Evolutionary conservation across 495 filamentous ascomycete species (phyloP).

Genomic region (Achaetomiella virescens): DNA sequence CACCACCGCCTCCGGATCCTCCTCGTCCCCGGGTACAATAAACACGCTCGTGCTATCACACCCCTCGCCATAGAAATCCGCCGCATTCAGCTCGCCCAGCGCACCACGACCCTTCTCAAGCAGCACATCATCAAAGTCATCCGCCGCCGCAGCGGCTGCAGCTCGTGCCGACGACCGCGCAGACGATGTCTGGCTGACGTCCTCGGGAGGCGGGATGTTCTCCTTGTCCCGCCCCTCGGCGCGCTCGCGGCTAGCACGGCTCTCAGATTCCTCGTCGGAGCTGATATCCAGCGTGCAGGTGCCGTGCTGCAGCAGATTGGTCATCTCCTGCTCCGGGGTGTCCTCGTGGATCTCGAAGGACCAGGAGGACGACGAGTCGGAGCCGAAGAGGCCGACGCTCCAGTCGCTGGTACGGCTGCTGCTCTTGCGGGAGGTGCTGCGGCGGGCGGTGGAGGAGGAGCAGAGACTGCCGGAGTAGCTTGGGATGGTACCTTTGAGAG

Average conservation of each 20-base stretch:
- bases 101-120: constrained; percentile 55
- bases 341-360: constrained; percentile 95
- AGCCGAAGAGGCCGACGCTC: constrained; percentile 24
- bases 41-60: constrained; percentile 56
- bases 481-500: constrained; percentile 62
- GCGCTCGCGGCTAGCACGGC: constrained; percentile 45
- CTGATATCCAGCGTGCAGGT: constrained; percentile 81
- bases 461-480: constrained; percentile 39
- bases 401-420: constrained; percentile 8
- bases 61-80: constrained; percentile 67
- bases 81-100: constrained; percentile 61
- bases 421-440: constrained; percentile 8
- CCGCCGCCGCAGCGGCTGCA: constrained; percentile 12
- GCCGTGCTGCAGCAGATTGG: constrained; percentile 85
- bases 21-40: constrained; percentile 54
- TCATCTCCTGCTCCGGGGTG: constrained; percentile 77
- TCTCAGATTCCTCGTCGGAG: constrained; percentile 58
- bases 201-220: constrained; percentile 74
- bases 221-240: constrained; percentile 72
- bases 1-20: constrained; percentile 27
- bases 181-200: constrained; percentile 45
- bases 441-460: constrained; percentile 9
- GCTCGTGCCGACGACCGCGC: constrained; percentile 10
- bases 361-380: constrained; percentile 61
- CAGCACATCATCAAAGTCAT: constrained; percentile 35